Base-by-base conservation (phyloP, 768 basidiomycete genomes). In the Dioszegia hungarica region DNA sequence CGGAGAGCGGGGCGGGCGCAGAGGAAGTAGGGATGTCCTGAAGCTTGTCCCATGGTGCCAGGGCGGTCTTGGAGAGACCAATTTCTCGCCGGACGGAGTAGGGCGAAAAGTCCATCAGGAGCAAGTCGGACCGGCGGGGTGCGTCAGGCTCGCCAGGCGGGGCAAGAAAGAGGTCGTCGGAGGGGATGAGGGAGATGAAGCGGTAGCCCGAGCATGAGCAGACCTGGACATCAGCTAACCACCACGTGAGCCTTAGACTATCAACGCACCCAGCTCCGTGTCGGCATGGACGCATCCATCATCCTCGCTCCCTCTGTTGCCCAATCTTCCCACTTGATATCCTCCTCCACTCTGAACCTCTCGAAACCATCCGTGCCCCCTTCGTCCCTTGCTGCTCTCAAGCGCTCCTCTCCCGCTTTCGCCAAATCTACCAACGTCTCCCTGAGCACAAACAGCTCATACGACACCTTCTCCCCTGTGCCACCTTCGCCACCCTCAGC, bases 121-220 rank as follows among this genome's bases (percentile, higher is more conserved):
- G 48, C 0, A 72, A 34, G 49, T 68, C 64, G 28, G 60, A 60
- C 44, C 43, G 45, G 20, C 22, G 54, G 44, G 9, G 28, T 24
- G 20, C 39, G 45, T 55, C 24, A 8, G 4, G 43, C 36, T 37
- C 44, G 20, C 44, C n/a, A 11, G 49, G 27, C 8, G 41, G 52
- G n/a, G n/a, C n/a, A n/a, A n/a, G n/a, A n/a, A n/a, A n/a, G 39
- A 54, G 28, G 19, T 43, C 40, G 20, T 54, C 52, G 24, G 52
- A 54, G 17, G 65, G 62, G 20, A 57, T 54, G 17, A 72, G 59
- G 4, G 68, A 63, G 55, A 67, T 53, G 51, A 63, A 72, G 38
- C 70, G 62, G 48, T 72, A 72, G 27, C 70, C 70, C 5, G 70
- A 69, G 37, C 70, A 72, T 1, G 65, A 67, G 55, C 70, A 72